A percentile compares a stretch with the other conserved stretches of the same genome.
These are phyloP conservation scores for Crotalaria pallida DNA, from an alignment of 306 rosid species.

Conservation along the genomic window DNA sequence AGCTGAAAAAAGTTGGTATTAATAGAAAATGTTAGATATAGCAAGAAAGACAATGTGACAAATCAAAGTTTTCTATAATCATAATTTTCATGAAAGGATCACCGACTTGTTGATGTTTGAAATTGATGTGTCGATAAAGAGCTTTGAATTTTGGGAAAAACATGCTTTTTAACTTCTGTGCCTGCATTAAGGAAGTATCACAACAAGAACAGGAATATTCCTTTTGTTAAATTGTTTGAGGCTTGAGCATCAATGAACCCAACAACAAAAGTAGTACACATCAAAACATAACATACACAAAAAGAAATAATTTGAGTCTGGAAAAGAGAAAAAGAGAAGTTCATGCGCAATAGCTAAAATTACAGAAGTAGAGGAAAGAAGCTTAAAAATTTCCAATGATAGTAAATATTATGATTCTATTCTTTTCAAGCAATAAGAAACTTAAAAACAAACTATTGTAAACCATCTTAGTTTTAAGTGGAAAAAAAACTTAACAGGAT, in stretches of 20 bases:
- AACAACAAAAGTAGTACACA: background rate
- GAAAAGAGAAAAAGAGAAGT: background rate
- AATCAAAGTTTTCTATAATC: background rate
- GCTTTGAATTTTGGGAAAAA: background rate
- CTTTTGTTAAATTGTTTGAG: background rate
- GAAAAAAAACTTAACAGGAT: background rate
- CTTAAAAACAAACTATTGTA: background rate
- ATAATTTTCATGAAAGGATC: background rate
- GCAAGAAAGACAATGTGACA: background rate
- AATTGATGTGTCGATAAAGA: background rate
- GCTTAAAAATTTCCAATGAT: background rate
- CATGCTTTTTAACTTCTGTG: slow-evolving; percentile 1
- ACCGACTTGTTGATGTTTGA: slow-evolving; percentile 7
- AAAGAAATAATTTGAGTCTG: background rate
- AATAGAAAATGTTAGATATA: background rate
- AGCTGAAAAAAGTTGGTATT: slow-evolving; percentile 14
- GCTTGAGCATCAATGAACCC: background rate
- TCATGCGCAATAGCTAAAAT: background rate
- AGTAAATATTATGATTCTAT: background rate
- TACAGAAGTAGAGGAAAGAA: background rate
- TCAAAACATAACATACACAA: background rate
- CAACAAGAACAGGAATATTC: background rate
- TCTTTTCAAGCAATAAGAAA: background rate
- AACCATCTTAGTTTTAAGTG: background rate
- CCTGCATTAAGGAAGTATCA: slow-evolving; percentile 20